Base-by-base conservation (phyloP, 192 early-diverging fungal genomes). In the Backusella westeae region DNA sequence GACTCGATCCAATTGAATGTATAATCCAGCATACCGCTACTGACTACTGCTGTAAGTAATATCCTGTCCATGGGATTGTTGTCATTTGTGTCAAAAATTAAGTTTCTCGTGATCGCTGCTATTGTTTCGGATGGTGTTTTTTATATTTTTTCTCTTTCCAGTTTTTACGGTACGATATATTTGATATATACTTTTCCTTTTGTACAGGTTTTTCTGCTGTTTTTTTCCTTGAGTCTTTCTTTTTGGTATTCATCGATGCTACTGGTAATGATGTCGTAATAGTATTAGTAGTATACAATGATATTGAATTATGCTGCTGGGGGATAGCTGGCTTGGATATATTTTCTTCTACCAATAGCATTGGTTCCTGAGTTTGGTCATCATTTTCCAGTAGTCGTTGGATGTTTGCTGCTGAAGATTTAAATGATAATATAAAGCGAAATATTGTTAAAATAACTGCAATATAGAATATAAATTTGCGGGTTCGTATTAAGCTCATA, bases 1-100 rank as follows among this genome's bases (percentile, higher is more conserved):
- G 82, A 83, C 36, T 77, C 78, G 34, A 80, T 80, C 82, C 82
- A 83, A 71, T 83, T 83, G 19, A 83, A 46, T 4, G 82, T 80
- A 73, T 80, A 83, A 39, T 83, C 79, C 1, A 49, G 68, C 82
- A 83, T 83, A 17, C 82, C 82, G 15, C 35, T 63, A 65, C 80
- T 83, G 23, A 69, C 79, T 10, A 83, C 82, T 35, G 82, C 78
- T 9, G 82, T 77, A 21, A 81, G 77, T 75, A 82, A 34, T 17
- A 81, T 34, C 8, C 46, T 67, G 5, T 77, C 72, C 5, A 21
- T 35, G 6, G 34, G 6, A 4, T 49, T 75, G 14, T 9, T 29
- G 35, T 26, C 52, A 8, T 26, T 19, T 26, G 21, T 29, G 23
- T 59, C 56, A 26, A 59, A 29, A 59, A 26, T 59, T 8, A 59